Base-by-base conservation (phyloP, 768 basidiomycete species). In the Auricularia sp. region DNA sequence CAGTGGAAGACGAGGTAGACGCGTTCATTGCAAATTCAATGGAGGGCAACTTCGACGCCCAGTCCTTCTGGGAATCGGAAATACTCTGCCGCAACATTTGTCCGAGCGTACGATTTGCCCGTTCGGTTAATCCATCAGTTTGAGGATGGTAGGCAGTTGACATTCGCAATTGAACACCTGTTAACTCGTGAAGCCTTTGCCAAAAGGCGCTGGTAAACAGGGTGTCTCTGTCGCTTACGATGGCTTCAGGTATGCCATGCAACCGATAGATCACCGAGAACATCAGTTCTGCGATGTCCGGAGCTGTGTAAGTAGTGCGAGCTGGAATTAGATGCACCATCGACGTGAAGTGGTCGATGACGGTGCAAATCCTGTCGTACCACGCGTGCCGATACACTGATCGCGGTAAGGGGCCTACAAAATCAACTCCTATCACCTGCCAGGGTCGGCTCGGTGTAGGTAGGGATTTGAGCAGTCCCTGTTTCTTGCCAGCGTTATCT, bases 1-100 rank as follows among this genome's bases (percentile, higher is more conserved):
- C 75, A 0, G 77, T 79, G 0, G 71, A 70, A 11, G 74, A 71
- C 0, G 77, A 76, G 0, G 70, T 54, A 1, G 77, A 75, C 1
- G 58, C 64, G 62, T 79, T 80, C 24, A 79, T 70, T 0, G 78
- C 76, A 69, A 78, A 78, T 65, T 79, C 76, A 36, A 77, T 75
- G 13, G 64, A 70, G 3, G 75, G 72, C 34, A 78, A 45, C 51
- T 67, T 64, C 0, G 42, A 6, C 1, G 68, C 73, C 76, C 75
- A 78, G 56, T 74, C 71, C 42, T 69, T 68, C 64, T 75, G 75
- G 45, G 71, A 3, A 29, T 51, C 37, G 1, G 6, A 11, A 18
- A 64, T 56, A 24, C 51, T 24, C 36, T 64, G 64, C 36, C 64
- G 13, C 29, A 64, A 29, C 64, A 64, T 64, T 8, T 34, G 29